These are phyloP conservation scores for Podaxis rugospora DNA, from an alignment of 768 basidiomycete species.

Conservation along the genomic window DNA sequence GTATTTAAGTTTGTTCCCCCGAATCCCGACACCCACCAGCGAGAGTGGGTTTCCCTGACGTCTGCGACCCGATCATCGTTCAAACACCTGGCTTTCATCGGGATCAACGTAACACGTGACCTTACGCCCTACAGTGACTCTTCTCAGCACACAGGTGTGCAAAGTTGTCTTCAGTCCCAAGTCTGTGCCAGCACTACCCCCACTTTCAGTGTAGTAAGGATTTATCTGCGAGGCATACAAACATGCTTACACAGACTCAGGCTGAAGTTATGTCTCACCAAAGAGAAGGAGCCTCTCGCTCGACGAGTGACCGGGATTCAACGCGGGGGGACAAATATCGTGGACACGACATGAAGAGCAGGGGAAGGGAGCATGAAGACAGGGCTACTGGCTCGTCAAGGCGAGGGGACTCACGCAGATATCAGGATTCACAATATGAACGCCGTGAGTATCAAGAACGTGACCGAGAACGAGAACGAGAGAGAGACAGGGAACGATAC, in stretches of 20 bases:
- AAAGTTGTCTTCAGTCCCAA: no score
- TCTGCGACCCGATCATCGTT: no score
- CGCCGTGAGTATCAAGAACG: conserved; percentile 27
- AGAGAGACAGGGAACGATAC: conserved; percentile 41
- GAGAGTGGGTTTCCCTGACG: no score
- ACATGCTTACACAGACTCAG: background rate
- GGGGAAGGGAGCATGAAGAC: background rate
- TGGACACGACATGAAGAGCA: conserved; percentile 1
- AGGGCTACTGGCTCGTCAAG: background rate
- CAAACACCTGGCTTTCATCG: no score
- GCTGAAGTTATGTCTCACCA: background rate
- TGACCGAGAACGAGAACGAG: conserved; percentile 38
- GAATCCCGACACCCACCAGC: no score
- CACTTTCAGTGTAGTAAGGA: background rate
- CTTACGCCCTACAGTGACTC: no score
- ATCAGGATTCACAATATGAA: conserved; percentile 4
- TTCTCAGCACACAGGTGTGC: no score
- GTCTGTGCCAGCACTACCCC: background rate
- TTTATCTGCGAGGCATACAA: background rate
- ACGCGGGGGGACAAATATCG: background rate
- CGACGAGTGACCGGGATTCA: background rate
- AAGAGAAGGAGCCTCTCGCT: background rate
- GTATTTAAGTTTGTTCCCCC: no score
- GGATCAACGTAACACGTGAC: no score
- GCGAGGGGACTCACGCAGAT: background rate